These are phyloP conservation scores for Gaeumannomyces sp. DNA, from an alignment of 2,329 filamentous ascomycete species.

Conservation along the genomic window DNA sequence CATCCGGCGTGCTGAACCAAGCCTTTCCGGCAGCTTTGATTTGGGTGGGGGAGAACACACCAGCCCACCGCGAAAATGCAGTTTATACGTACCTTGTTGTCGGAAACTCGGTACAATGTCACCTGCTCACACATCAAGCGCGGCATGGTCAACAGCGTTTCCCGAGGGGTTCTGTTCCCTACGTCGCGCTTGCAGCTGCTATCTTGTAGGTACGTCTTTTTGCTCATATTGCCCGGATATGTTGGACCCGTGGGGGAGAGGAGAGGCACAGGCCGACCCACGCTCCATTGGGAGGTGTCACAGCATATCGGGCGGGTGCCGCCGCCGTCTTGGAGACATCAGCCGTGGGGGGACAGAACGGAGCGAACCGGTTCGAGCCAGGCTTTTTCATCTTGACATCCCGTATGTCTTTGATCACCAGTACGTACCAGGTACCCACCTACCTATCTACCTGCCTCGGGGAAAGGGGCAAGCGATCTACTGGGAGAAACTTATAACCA, in stretches of 20 bases:
- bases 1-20: neutral
- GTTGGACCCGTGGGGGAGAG: neutral
- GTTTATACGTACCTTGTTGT: neutral
- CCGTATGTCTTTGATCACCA: neutral
- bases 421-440: too few relatives aligned
- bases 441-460: too few relatives aligned
- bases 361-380: too few relatives aligned
- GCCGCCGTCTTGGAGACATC: neutral
- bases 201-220: too few relatives aligned
- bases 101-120: neutral
- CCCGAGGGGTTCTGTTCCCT: too few relatives aligned
- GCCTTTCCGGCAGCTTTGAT: neutral
- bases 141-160: neutral
- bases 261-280: neutral
- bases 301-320: neutral
- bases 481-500: too few relatives aligned
- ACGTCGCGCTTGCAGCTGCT: too few relatives aligned
- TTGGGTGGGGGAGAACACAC: neutral
- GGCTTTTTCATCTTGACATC: neutral
- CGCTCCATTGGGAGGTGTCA: neutral
- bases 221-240: too few relatives aligned
- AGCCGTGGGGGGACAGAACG: neutral
- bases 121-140: neutral
- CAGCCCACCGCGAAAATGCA: neutral
- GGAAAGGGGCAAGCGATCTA: too few relatives aligned